Conservation (phyloP, 139 green algal genomes). For the Closterium sp. region DNA sequence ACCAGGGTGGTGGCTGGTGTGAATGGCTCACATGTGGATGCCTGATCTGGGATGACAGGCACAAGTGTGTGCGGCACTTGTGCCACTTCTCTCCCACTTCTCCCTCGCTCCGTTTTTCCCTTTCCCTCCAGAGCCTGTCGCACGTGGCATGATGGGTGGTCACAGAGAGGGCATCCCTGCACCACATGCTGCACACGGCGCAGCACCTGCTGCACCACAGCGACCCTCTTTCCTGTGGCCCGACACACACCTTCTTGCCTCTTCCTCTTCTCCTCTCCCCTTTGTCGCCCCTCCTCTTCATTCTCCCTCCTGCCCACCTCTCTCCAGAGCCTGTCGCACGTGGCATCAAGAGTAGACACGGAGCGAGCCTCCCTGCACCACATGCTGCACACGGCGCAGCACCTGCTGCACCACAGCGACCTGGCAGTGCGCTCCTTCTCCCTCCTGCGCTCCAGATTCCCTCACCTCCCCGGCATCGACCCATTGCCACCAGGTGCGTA, state of each 20-base stretch:
- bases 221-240: no score
- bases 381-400: background rate
- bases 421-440: background rate
- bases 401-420: background rate
- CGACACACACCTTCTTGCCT: no score
- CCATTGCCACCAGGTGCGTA: background rate
- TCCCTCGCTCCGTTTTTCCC: background rate
- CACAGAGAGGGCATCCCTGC: background rate
- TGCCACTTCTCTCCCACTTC: background rate
- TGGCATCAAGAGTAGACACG: background rate
- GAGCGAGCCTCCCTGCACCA: background rate
- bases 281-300: background rate
- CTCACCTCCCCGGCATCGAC: background rate
- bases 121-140: background rate
- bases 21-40: no score
- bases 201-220: background rate
- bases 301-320: background rate
- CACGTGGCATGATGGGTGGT: background rate
- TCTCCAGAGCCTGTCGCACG: background rate
- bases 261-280: no score
- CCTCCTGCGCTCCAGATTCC: background rate
- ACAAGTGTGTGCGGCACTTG: no score
- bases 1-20: no score
- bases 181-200: background rate
- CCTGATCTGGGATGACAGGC: no score